Evolutionary conservation across 148 eudicot genomes (phyloP).

Genomic region (Amaranthus hypochondriacus): DNA sequence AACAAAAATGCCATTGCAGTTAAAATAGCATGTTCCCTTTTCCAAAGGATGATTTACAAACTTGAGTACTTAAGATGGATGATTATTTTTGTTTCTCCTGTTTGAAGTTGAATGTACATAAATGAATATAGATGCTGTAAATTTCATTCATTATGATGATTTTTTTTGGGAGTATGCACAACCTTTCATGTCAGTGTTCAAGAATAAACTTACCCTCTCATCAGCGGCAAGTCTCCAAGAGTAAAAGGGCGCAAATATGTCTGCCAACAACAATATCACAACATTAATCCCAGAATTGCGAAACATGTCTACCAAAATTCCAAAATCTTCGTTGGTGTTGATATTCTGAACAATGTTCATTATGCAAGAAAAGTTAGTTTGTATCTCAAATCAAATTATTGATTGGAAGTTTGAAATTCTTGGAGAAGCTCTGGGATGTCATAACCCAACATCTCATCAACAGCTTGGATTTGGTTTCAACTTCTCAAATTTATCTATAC

Average conservation of each 20-base stretch:
- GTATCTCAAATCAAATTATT: neutral
- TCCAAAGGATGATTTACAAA: no score
- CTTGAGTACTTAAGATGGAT: no score
- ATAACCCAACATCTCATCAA: conserved; percentile 83
- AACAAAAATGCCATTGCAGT: no score
- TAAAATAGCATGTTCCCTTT: no score
- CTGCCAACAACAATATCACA: neutral
- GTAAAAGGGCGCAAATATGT: neutral
- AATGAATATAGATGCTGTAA: no score
- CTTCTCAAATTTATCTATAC: conserved; percentile 67
- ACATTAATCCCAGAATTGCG: no score
- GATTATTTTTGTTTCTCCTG: no score
- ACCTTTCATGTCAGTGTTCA: no score
- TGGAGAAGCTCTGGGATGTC: conserved; percentile 80
- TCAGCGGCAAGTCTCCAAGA: neutral
- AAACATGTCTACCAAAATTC: neutral
- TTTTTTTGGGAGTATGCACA: no score
- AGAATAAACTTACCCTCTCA: no score
- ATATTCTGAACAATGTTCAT: neutral
- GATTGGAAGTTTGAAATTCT: conserved; percentile 46
- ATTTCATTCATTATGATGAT: no score
- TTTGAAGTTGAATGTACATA: no score
- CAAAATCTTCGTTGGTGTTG: neutral
- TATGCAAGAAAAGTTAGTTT: neutral
- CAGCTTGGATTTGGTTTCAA: conserved; percentile 73